Conservation (phyloP, 768 basidiomycete genomes). For the Tremella mesenterica region DNA sequence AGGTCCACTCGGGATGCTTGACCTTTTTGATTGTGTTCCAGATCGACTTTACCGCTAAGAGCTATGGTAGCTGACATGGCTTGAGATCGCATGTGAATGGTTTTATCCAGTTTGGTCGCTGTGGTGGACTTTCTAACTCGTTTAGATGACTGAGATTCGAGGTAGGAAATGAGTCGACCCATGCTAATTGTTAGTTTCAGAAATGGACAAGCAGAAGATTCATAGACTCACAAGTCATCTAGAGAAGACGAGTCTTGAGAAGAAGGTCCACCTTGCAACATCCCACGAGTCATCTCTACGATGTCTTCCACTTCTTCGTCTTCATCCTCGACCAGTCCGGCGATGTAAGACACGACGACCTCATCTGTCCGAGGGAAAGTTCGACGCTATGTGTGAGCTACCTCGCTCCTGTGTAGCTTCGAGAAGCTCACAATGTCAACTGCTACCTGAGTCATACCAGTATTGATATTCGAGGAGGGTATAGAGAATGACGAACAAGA, state of each 20-base stretch:
- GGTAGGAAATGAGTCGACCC: constrained; percentile 37
- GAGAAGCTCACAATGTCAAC: constrained; percentile 30
- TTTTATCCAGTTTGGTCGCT: constrained; percentile 40
- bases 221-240: constrained; percentile 41
- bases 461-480: neutral
- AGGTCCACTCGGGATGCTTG: constrained; percentile 46
- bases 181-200: constrained; percentile 26
- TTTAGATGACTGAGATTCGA: constrained; percentile 37
- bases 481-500: too few relatives aligned
- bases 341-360: constrained; percentile 45
- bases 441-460: constrained; percentile 29
- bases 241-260: constrained; percentile 21
- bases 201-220: neutral
- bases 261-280: constrained; percentile 37
- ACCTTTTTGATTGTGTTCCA: constrained; percentile 43
- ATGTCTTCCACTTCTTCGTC: constrained; percentile 46
- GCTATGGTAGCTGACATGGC: constrained; percentile 44
- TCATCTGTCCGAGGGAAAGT: constrained; percentile 45
- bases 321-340: constrained; percentile 45
- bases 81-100: constrained; percentile 43
- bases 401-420: neutral
- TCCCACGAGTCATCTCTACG: constrained; percentile 43
- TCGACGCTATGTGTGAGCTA: constrained; percentile 15
- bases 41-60: constrained; percentile 43
- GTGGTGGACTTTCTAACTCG: constrained; percentile 24